Percentiles rank a stretch among this genome's conserved stretches.
Evolutionary conservation across 495 filamentous ascomycete species (phyloP).

Genomic region (Podospora bellae-mahoneyi): DNA sequence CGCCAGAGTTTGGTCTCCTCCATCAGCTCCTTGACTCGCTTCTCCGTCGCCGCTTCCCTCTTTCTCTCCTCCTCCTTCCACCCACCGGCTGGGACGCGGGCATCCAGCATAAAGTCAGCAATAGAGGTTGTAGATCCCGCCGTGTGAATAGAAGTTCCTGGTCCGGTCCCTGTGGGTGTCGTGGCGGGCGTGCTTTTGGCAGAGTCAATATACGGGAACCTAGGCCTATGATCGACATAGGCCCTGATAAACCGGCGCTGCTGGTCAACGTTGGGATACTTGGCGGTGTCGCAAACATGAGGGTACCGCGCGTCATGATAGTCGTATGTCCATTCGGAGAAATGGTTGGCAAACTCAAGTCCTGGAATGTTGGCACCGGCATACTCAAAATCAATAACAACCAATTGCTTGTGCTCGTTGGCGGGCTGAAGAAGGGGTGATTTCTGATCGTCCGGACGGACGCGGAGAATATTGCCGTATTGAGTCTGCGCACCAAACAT

Average conservation of each 20-base stretch:
- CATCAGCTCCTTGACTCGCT: constrained; percentile 63
- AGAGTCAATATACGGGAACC: constrained; percentile 35
- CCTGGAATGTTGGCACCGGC: constrained; percentile 84
- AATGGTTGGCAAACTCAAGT: constrained; percentile 96
- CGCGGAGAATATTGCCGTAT: constrained; percentile 95
- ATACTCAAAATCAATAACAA: constrained; percentile 99
- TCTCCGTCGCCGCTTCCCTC: constrained; percentile 57
- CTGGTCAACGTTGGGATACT: constrained; percentile 76
- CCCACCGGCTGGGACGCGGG: constrained; percentile 54
- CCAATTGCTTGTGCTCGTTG: constrained; percentile 89
- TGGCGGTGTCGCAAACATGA: constrained; percentile 61
- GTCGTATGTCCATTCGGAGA: constrained; percentile 97
- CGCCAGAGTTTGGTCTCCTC: constrained; percentile 82
- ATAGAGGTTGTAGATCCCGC: constrained; percentile 43
- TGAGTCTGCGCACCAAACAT: constrained; percentile 62
- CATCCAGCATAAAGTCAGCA: constrained; percentile 67
- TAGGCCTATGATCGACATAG: constrained; percentile 77
- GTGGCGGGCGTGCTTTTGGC: constrained; percentile 37
- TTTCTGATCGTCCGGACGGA: constrained; percentile 71
- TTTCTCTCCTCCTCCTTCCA: constrained; percentile 59
- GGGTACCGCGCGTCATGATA: constrained; percentile 71
- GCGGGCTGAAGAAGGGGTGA: constrained; percentile 85
- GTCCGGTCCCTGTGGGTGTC: constrained; percentile 47
- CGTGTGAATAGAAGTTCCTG: constrained; percentile 28
- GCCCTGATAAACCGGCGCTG: constrained; percentile 79